phyloP scores from a whole-genome alignment of 2,329 filamentous ascomycete genomes.

The Pseudogymnoascus sp. region DNA sequence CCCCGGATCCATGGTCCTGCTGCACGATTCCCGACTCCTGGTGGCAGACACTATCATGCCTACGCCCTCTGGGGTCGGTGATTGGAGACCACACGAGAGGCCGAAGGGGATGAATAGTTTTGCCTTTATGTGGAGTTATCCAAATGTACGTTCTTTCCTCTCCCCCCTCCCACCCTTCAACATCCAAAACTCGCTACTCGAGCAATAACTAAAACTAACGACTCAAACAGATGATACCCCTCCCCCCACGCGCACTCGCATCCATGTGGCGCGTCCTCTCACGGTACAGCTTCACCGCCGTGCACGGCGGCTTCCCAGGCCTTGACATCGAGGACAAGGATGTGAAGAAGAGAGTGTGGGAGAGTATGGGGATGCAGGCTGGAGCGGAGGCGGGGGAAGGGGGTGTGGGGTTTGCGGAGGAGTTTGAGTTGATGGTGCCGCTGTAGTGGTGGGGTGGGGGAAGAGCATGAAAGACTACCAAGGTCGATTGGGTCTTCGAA shows the following conservation, averaged over 20 bases:
- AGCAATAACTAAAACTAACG: conserved; percentile 13
- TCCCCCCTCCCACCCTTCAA: not conserved
- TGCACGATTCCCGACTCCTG: conserved; percentile 54
- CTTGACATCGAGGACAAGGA: conserved; percentile 47
- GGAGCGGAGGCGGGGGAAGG: conserved; percentile 23
- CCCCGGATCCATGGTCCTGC: conserved; percentile 60
- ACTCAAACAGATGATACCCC: conserved; percentile 49
- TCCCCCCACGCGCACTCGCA: conserved; percentile 53
- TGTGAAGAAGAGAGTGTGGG: conserved; percentile 57
- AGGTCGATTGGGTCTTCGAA: not conserved
- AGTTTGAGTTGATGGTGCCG: not conserved
- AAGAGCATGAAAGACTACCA: not conserved
- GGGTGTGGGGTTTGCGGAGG: not conserved
- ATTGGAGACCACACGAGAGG: conserved; percentile 34
- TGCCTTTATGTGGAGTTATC: conserved; percentile 69
- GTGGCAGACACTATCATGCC: conserved; percentile 71
- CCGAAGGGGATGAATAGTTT: conserved; percentile 45
- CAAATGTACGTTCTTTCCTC: conserved; percentile 40
- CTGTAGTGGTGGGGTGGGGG: not conserved
- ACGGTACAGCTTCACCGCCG: conserved; percentile 52
- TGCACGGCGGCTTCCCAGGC: conserved; percentile 58
- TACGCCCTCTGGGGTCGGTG: conserved; percentile 48
- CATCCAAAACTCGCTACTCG: not conserved
- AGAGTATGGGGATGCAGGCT: conserved; percentile 70
- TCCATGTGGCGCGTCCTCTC: conserved; percentile 63